Evolutionary conservation across 192 early-diverging fungal species (phyloP).

Genomic region (Jimgerdemannia lactiflua): DNA sequence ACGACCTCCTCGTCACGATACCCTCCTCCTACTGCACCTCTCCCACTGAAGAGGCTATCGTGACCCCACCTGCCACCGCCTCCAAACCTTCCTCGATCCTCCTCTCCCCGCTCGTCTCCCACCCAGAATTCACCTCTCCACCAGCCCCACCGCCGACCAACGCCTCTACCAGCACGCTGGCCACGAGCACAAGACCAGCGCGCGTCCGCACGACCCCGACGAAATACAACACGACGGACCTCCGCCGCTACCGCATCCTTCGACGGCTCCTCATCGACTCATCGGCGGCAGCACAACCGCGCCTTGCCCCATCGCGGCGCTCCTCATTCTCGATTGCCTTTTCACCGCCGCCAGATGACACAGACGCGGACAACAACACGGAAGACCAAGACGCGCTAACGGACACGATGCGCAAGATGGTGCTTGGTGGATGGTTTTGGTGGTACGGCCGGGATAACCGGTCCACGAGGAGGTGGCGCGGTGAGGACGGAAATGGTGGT

Average conservation of each 20-base stretch:
- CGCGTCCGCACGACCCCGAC: not conserved
- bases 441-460: slow-evolving; percentile 37
- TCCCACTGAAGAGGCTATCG: not conserved
- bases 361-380: not conserved
- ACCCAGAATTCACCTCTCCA: slow-evolving; percentile 1
- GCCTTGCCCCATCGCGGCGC: not conserved
- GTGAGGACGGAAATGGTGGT: slow-evolving; percentile 12
- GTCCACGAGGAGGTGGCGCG: slow-evolving; percentile 1
- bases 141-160: not conserved
- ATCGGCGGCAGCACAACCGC: not conserved
- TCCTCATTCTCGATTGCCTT: not conserved
- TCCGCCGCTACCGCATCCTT: slow-evolving; percentile 33
- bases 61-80: not conserved
- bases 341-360: not conserved
- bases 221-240: slow-evolving; percentile 23
- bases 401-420: slow-evolving; percentile 33
- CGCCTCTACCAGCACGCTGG: slow-evolving; percentile 2
- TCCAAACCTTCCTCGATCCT: slow-evolving; percentile 1
- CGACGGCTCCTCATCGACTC: not conserved
- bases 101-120: not conserved
- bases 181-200: slow-evolving; percentile 39
- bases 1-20: slow-evolving; percentile 42
- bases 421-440: slow-evolving; percentile 50
- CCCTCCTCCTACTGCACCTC: slow-evolving; percentile 11
- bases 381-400: slow-evolving; percentile 22